These are phyloP conservation scores for Vachellia pachyceras DNA, from an alignment of 306 rosid genomes.

Conservation along the genomic window DNA sequence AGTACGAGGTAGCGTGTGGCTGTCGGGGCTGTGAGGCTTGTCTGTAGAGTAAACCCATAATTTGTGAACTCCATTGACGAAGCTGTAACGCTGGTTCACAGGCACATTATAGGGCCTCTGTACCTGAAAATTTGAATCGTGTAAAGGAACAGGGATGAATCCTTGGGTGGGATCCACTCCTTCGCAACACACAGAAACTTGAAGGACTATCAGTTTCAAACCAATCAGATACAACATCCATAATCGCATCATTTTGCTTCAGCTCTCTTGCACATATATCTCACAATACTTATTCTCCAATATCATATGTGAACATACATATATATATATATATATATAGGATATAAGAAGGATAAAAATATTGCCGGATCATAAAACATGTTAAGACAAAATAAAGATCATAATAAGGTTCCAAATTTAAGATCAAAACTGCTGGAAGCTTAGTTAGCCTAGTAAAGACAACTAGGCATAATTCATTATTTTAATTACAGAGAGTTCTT, in stretches of 20 bases:
- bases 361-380: background rate
- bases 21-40: conserved; percentile 34
- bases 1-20: conserved; percentile 41
- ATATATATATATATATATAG: no score
- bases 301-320: background rate
- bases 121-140: conserved; percentile 30
- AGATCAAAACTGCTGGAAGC: background rate
- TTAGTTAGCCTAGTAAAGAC: background rate
- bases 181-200: background rate
- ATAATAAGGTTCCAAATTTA: background rate
- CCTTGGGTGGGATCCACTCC: conserved; percentile 43
- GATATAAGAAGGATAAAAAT: no score
- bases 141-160: conserved; percentile 34
- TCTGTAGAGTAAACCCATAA: conserved; percentile 43
- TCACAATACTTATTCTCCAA: background rate
- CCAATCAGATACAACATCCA: conserved; percentile 28
- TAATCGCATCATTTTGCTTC: background rate
- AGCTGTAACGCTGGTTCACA: conserved; percentile 34
- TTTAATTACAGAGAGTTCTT: background rate
- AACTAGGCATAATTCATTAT: background rate
- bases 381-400: background rate
- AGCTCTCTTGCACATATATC: background rate
- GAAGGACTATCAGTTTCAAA: conserved; percentile 26
- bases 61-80: conserved; percentile 41
- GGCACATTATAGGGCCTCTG: conserved; percentile 49